phyloP scores from a whole-genome alignment of 225 moss, liverwort and hornwort species.

The Bryum argenteum region DNA sequence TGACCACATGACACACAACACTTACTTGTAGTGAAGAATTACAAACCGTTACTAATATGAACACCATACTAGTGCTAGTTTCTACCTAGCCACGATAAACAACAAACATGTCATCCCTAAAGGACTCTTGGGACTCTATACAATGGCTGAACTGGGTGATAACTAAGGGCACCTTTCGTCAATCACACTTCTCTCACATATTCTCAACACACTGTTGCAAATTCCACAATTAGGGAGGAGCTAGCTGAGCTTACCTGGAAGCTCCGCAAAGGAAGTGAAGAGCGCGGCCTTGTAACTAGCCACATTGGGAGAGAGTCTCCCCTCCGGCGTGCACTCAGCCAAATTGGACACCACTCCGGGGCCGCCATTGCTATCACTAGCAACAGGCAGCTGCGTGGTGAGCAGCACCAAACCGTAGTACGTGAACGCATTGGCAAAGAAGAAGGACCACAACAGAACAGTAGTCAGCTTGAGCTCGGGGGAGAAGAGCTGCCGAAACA shows the following conservation, averaged over 20 bases:
- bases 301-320: conserved; percentile 59
- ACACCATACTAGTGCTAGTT: too few relatives aligned
- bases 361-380: conserved; percentile 27
- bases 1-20: too few relatives aligned
- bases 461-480: conserved; percentile 73
- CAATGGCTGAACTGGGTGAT: too few relatives aligned
- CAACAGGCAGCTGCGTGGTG: conserved; percentile 80
- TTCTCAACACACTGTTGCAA: too few relatives aligned
- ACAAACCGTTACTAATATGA: too few relatives aligned
- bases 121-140: too few relatives aligned
- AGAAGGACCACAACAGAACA: conserved; percentile 74
- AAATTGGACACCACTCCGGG: neutral
- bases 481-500: conserved; percentile 67
- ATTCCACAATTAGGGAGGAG: too few relatives aligned
- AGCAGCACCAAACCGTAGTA: conserved; percentile 95
- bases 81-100: too few relatives aligned
- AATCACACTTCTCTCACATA: too few relatives aligned
- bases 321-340: conserved; percentile 44
- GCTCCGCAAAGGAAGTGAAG: conserved; percentile 78
- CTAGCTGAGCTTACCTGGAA: conserved; percentile 35
- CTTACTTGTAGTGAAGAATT: too few relatives aligned
- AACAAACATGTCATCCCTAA: too few relatives aligned
- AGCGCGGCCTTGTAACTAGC: conserved; percentile 82
- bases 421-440: conserved; percentile 87
- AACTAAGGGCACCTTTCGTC: too few relatives aligned